phyloP scores from a whole-genome alignment of 306 rosid species.

The Lathyrus oleraceus region DNA sequence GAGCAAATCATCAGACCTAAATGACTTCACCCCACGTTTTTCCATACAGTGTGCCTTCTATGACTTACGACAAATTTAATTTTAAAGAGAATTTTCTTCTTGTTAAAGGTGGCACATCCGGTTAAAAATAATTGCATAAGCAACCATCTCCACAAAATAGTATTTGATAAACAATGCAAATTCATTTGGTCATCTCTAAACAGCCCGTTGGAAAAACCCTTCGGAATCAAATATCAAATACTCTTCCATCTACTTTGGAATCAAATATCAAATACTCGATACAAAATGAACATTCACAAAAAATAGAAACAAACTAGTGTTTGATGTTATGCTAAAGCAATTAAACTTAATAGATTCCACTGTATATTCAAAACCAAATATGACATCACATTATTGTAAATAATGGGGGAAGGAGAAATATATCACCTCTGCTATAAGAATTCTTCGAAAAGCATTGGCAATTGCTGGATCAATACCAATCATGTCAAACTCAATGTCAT shows the following conservation, averaged over 20 bases:
- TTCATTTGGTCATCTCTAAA: not conserved
- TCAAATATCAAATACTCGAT: not conserved
- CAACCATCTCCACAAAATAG: not conserved
- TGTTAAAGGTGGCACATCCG: not conserved
- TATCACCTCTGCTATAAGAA: conserved; percentile 87
- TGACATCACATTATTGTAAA: not conserved
- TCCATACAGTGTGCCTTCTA: not conserved
- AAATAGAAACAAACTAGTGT: not conserved
- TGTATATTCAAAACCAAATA: conserved; percentile 9
- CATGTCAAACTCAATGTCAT: conserved; percentile 88
- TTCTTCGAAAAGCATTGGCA: conserved; percentile 93
- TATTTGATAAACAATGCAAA: not conserved
- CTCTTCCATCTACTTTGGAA: not conserved
- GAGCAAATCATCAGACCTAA: conserved; percentile 3
- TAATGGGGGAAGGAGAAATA: not conserved
- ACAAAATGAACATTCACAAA: not conserved
- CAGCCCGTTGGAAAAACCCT: too few species aligned
- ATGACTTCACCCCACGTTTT: not conserved
- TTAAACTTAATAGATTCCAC: not conserved
- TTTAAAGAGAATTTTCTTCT: not conserved
- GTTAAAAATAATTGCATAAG: not conserved
- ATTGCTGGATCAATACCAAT: conserved; percentile 91
- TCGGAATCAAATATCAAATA: too few species aligned
- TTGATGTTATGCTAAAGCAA: not conserved
- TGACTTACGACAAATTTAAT: not conserved